Evolutionary conservation across 192 early-diverging fungal genomes (phyloP), one percentile per base, ranked within the genome.

Genomic region (Podila clonocystis): DNA sequence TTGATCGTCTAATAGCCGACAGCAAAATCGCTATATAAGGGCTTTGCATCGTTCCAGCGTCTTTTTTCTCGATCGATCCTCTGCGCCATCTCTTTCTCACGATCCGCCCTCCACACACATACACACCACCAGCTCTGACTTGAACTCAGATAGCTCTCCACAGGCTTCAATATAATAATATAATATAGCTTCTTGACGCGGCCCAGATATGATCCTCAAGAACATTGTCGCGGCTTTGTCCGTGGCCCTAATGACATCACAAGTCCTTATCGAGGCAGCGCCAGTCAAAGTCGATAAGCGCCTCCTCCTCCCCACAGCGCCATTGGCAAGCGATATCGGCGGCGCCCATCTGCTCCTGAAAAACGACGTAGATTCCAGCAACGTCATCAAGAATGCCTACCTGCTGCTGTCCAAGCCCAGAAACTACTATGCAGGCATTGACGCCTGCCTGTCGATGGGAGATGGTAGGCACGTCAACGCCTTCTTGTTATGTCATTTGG

Each of bases 301-400:
- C 0, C 24, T 50, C 24, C 50, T 63, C 20, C 22, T 57, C 8
- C 33, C 59, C 17, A 61, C 30, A 5, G 73, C 73, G 11, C 73
- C 73, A 0, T 19, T n/a, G 60, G 73, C 73, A 0, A 45, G 38
- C 15, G 28, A 50, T 52, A 68, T 74, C 20, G 65, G 62, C 29
- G 73, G 73, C 2, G 65, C 65, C 2, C 73, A 74, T 68, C 12
- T 74, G 7, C 36, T 74, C 26, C 45, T 74, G 33, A 49, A 45
- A 60, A 74, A 74, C 34, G 73, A 74, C 58, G 73, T 74, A 49
- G 73, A 74, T 22, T 45, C 59, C 12, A 15, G 48, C 5, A 24
- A 65, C 26, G 45, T 65, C 5, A 15, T 41, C n/a, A 67, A 68
- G 60, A 45, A 68, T 28, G 48, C 73, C 36, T 74, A 62, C 33